Evolutionary conservation across 768 basidiomycete genomes (phyloP).

Genomic region (Mrakia gelida): DNA sequence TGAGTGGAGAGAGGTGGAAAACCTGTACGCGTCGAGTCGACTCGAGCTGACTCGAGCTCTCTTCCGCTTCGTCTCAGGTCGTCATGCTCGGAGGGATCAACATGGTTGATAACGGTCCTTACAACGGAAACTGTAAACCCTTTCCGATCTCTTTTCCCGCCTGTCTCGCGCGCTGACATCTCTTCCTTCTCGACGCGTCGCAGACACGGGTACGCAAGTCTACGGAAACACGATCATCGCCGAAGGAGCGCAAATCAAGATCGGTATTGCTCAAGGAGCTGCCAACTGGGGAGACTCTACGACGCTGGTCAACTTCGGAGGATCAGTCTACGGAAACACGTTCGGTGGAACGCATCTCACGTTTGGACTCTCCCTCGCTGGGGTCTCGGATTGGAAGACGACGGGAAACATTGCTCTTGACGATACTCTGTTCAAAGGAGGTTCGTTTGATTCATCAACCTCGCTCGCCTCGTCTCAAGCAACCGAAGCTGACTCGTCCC

Average conservation of each 20-base stretch:
- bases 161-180: too few species aligned
- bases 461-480: neutral
- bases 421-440: constrained; percentile 9
- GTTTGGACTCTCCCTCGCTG: constrained; percentile 19
- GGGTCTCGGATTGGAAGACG: neutral
- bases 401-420: neutral
- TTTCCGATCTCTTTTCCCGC: neutral
- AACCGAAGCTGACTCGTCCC: neutral
- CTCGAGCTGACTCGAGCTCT: neutral
- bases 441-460: neutral
- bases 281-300: constrained; percentile 20
- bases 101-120: constrained; percentile 22
- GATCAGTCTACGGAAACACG: neutral
- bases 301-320: constrained; percentile 11
- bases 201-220: neutral
- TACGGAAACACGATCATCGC: neutral
- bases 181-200: neutral
- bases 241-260: constrained; percentile 12
- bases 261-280: constrained; percentile 18
- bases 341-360: constrained; percentile 10
- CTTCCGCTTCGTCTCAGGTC: neutral
- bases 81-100: constrained; percentile 14
- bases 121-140: neutral
- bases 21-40: neutral
- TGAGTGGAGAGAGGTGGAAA: neutral